Conservation (phyloP, 176 grass and related monocot genomes). For the Miscanthus lutarioriparius region DNA sequence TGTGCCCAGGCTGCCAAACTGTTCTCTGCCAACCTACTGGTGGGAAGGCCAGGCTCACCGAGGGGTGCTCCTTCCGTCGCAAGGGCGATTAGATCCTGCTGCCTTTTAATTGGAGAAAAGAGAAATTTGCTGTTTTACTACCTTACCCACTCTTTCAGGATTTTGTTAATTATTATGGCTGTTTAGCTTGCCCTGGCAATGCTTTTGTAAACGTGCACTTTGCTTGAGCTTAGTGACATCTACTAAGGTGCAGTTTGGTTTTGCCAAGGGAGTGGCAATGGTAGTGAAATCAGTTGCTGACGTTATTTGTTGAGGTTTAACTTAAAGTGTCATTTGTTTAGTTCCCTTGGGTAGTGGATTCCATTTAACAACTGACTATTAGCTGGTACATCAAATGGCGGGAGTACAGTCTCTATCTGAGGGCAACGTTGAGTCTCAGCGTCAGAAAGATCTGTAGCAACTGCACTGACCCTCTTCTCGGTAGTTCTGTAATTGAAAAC, state of each 20-base stretch:
- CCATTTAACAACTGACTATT: background rate
- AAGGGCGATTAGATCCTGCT: background rate
- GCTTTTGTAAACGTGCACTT: background rate
- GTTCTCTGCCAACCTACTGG: background rate
- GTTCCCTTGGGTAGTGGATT: too few species aligned
- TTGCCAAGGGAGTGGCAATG: too few species aligned
- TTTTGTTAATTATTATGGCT: constrained; percentile 25
- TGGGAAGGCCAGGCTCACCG: background rate
- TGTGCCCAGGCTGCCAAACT: background rate
- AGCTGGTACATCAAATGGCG: too few species aligned
- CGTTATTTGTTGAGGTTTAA: background rate
- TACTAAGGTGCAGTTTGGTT: background rate
- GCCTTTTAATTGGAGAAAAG: background rate
- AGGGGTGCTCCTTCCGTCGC: background rate
- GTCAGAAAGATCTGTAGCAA: too few species aligned
- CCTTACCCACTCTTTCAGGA: background rate
- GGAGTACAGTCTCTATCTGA: too few species aligned
- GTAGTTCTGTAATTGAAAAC: too few species aligned
- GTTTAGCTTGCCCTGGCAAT: background rate
- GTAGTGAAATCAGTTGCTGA: background rate
- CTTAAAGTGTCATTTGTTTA: background rate
- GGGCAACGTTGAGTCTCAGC: too few species aligned
- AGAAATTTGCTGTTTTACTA: background rate
- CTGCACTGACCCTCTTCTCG: too few species aligned
- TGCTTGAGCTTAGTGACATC: background rate